Base-by-base conservation (phyloP, 2,329 filamentous ascomycete species). In the Parasarocladium wereldwijsianum region DNA sequence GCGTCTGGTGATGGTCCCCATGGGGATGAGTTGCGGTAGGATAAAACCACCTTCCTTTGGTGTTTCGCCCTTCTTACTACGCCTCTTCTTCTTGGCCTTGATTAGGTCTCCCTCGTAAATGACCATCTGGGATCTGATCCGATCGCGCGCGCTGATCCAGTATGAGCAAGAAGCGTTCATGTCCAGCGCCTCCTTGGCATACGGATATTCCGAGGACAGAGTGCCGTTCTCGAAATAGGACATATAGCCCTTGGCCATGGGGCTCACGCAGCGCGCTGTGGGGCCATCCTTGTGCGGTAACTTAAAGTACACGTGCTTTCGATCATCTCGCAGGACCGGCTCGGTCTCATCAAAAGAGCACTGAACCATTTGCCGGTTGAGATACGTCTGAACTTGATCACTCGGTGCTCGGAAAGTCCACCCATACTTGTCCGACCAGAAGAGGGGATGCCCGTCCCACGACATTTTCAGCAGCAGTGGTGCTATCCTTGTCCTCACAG, bases 81-180 rank as follows among this genome's bases (percentile, higher is more conserved):
- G 21, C 15, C 32, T 31, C 20, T 19, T 26, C 8, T 21, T 10
- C 19, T 34, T 28, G 9, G n/a, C 22, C 16, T 29, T 14, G 5
- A 28, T 26, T 4, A 61, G 36, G 38, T 92, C 75, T 19, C 75
- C 62, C 35, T 85, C 66, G 47, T 93, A 94, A 1, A 98, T 80
- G 2, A 93, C 86, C 66, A 96, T 82, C 46, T 98, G 90, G n/a
- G 77, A 81, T 65, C 62, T 87, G 53, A 98, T 98, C 29, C 90
- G 67, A 46, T 93, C 84, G 37, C 90, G 70, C 11, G 90, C 86
- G 44, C 84, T 93, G 43, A 98, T 96, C 90, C 92, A 98, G 54
- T 98, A 98, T 1, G 87, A 96, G 49, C 92, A 98, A 0, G 85
- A 93, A 0, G 90, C 85, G 43, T 98, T 98, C 90, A 98, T 98